Evolutionary conservation across 2,329 filamentous ascomycete species (phyloP), one percentile per base, ranked within the genome.

Genomic region (Botrytis paeoniae): DNA sequence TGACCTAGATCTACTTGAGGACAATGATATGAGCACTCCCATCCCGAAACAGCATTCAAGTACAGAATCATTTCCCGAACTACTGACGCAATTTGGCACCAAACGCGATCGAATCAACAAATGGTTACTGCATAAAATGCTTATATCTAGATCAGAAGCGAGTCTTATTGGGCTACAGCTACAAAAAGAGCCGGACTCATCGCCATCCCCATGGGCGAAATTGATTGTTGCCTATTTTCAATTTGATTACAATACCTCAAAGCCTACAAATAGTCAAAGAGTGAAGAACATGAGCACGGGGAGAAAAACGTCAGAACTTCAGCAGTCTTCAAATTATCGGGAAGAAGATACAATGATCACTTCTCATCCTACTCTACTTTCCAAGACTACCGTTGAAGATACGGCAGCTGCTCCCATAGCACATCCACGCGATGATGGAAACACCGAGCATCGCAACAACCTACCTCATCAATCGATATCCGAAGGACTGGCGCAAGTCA

Each of bases 121-220:
- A 63, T 79, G 78, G 77, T 41, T 78, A 20, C 37, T 75, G 43
- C 72, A 75, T 32, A 75, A n/a, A 2, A 69, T 64, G n/a, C 72
- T 79, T 1, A 63, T 70, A 51, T 77, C 76, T 32, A 75, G 69
- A 22, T 62, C 75, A 43, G 76, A 79, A 68, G 76, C 73, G n/a
- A 72, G 25, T 71, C 70, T 75, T 51, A 62, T 78, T 12, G 71
- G 51, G 32, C 72, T 71, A 43, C 64, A 76, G 37, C 69, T 78
- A 10, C 60, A 62, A 32, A 39, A 32, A 8, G 76, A 78, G 45
- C 29, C 74, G 29, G n/a, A 59, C 20, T 37, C 37, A 20, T 29
- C 72, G 8, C 77, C 75, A 41, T 78, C 77, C 3, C 76, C 77
- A 43, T 79, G 77, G 78, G 74, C 77, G 8, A 66, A 79, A 63